phyloP scores from a whole-genome alignment of 345 rosid species.

The Noccaea caerulescens region DNA sequence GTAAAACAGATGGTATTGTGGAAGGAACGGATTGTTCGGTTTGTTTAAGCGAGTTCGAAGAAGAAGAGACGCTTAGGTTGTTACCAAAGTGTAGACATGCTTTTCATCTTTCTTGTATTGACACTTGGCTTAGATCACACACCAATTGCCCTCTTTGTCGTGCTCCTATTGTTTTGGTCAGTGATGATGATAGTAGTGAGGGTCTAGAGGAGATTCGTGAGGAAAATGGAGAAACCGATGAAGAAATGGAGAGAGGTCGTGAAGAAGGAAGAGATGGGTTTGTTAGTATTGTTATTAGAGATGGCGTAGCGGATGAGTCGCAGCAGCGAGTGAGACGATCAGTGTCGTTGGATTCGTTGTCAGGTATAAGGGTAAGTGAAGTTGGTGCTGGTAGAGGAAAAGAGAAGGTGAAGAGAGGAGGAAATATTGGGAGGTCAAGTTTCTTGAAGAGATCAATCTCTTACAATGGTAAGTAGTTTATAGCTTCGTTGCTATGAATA shows the following conservation, averaged over 20 bases:
- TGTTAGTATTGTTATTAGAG: slow-evolving; percentile 30
- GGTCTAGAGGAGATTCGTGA: slow-evolving; percentile 40
- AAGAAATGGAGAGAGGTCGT: slow-evolving; percentile 23
- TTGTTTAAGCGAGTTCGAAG: slow-evolving; percentile 73
- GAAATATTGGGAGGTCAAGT: slow-evolving; percentile 50
- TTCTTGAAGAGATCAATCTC: slow-evolving; percentile 68
- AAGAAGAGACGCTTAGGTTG: slow-evolving; percentile 63
- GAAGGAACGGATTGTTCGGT: slow-evolving; percentile 83
- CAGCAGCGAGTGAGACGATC: slow-evolving; percentile 66
- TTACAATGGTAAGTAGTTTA: slow-evolving; percentile 53
- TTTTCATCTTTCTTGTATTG: slow-evolving; percentile 73
- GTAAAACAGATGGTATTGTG: slow-evolving; percentile 52
- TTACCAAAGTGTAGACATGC: slow-evolving; percentile 82
- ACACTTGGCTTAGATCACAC: slow-evolving; percentile 77
- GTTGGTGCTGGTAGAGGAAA: slow-evolving; percentile 37
- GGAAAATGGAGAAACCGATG: slow-evolving; percentile 37
- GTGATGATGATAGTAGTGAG: slow-evolving; percentile 2
- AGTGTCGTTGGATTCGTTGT: slow-evolving; percentile 65
- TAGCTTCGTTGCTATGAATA: not conserved
- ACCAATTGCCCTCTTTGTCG: slow-evolving; percentile 71
- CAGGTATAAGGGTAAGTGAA: slow-evolving; percentile 47
- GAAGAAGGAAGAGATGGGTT: slow-evolving; percentile 40
- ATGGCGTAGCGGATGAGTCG: slow-evolving; percentile 23
- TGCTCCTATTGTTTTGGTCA: slow-evolving; percentile 49
- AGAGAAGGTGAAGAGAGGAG: slow-evolving; percentile 44